Percentiles rank a stretch among this genome's conserved stretches.
Conservation (phyloP, 2,329 filamentous ascomycete genomes). For the Rhynchosporium graminicola region DNA sequence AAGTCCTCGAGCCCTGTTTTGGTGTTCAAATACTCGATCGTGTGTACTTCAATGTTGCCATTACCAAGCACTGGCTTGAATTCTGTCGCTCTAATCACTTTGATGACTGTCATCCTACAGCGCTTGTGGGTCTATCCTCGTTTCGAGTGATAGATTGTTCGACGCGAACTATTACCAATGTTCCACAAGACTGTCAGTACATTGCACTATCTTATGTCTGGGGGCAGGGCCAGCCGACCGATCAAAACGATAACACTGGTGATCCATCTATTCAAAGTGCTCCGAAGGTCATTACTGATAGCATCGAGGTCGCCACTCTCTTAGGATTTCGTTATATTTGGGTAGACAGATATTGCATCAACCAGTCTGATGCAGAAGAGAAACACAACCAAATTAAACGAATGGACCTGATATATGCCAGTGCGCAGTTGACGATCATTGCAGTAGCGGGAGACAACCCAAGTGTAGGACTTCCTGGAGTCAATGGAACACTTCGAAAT, state of each 20-base stretch:
- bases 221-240: background rate
- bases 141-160: background rate
- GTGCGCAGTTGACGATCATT: slow-evolving; percentile 6
- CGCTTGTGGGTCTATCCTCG: background rate
- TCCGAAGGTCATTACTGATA: slow-evolving; percentile 2
- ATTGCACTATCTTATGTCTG: slow-evolving; percentile 1
- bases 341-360: slow-evolving; percentile 5
- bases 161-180: background rate
- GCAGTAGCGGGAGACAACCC: background rate
- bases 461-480: background rate
- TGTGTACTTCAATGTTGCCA: background rate
- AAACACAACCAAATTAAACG: slow-evolving; percentile 1
- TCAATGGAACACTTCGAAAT: background rate
- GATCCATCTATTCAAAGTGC: background rate
- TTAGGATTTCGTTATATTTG: background rate
- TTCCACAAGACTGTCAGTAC: background rate
- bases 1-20: background rate
- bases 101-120: background rate
- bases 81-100: background rate
- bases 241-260: background rate
- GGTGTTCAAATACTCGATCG: slow-evolving; percentile 1
- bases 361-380: background rate
- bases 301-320: background rate
- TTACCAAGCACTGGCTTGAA: background rate
- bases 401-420: background rate